Conservation (phyloP, 371 early-diverging fungal species). For the Mucor racemosus region DNA sequence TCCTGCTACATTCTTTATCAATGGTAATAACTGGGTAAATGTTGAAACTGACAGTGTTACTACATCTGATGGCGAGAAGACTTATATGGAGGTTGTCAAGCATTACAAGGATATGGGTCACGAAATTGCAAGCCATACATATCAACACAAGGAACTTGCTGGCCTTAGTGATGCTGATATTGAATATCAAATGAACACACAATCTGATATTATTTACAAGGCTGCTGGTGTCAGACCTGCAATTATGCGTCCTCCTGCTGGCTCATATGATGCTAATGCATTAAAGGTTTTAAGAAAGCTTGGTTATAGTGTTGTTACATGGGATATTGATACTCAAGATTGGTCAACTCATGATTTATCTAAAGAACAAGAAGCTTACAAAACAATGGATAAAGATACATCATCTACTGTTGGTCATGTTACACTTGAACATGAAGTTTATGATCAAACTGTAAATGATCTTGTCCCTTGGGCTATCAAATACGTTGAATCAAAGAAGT, state of each 20-base stretch:
- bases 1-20: conserved; percentile 56
- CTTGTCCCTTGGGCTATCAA: conserved; percentile 40
- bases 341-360: conserved; percentile 35
- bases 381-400: conserved; percentile 21
- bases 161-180: conserved; percentile 20
- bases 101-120: conserved; percentile 24
- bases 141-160: conserved; percentile 35
- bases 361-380: conserved; percentile 21
- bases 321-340: conserved; percentile 61
- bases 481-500: conserved; percentile 38
- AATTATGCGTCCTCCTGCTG: conserved; percentile 55
- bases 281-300: conserved; percentile 42
- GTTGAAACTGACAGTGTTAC: conserved; percentile 9
- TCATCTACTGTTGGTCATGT: conserved; percentile 35
- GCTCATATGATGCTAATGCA: conserved; percentile 38
- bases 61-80: conserved; percentile 23
- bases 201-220: conserved; percentile 21
- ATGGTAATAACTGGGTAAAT: conserved; percentile 44
- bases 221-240: conserved; percentile 28
- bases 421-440: conserved; percentile 42
- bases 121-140: conserved; percentile 48
- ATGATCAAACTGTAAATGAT: conserved; percentile 34
- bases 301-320: conserved; percentile 52
- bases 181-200: conserved; percentile 23
- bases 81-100: conserved; percentile 23